A percentile compares a stretch with the other conserved stretches of the same genome.
Evolutionary conservation across 2,329 filamentous ascomycete genomes (phyloP).

Genomic region (Cladosporium halotolerans): DNA sequence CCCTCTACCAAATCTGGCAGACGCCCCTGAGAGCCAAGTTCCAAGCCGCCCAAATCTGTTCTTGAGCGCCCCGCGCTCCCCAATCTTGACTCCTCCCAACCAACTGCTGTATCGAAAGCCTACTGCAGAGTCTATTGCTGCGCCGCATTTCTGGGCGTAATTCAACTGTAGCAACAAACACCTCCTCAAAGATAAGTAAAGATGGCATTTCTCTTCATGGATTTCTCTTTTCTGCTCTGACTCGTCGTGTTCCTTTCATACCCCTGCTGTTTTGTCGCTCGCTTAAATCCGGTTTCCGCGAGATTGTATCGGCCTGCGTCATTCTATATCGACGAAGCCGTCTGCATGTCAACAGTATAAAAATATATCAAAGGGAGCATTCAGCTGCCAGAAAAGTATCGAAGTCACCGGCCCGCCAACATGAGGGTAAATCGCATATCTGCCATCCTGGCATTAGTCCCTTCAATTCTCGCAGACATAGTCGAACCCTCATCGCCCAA

Average conservation of each 20-base stretch:
- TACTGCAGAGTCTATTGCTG: not conserved
- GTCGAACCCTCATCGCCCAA: slow-evolving; percentile 45
- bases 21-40: too few species aligned
- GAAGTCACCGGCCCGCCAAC: not conserved
- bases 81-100: too few species aligned
- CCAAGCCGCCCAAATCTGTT: too few species aligned
- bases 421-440: not conserved
- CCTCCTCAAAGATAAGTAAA: not conserved
- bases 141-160: not conserved
- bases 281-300: slow-evolving; percentile 8
- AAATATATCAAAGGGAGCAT: not conserved
- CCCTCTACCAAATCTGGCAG: too few species aligned
- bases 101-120: too few species aligned
- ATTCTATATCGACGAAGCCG: slow-evolving; percentile 1
- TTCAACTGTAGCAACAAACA: too few species aligned
- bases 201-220: not conserved
- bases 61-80: too few species aligned
- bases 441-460: not conserved
- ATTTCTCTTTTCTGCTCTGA: not conserved
- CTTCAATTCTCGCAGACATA: slow-evolving; percentile 1
- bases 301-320: slow-evolving; percentile 10
- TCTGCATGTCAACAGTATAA: not conserved
- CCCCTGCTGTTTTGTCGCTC: not conserved
- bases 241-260: too few species aligned
- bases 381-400: not conserved